Evolutionary conservation across 805 yeast species (phyloP), one percentile per base, ranked within the genome.

Genomic region (Blastobotrys parvus): DNA sequence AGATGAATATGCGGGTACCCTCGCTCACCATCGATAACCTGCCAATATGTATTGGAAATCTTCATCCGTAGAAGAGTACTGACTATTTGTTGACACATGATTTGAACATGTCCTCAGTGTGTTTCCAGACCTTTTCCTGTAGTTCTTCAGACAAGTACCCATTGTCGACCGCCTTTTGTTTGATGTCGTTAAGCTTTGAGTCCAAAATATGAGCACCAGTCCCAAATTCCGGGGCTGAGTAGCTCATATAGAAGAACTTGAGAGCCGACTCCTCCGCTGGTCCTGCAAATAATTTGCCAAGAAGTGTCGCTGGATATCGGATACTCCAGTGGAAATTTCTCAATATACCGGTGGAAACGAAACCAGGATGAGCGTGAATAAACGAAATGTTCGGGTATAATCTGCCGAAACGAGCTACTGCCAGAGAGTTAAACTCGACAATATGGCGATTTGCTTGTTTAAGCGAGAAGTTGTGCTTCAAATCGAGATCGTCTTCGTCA

Each of bases 321-420:
- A 41, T 35, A 33, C 38, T 43, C 54, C 52, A 52, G 16, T 56
- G 58, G 22, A 55, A 38, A n/a, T 43, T 42, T 6, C 53, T 22
- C n/a, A 31, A 32, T 33, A 49, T 43, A n/a, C 49, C 47, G 3
- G 60, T 54, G 3, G 38, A 40, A 17, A 56, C 58, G 6, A 50
- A n/a, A n/a, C 60, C 60, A 3, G 60, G 60, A 34, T 45, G 49
- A 11, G 45, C 48, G 43, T 56, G 60, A 15, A 43, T 38, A 41
- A 56, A 56, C 2, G 48, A 20, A 7, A 55, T 37, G 15, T 46
- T 33, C 10, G 60, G 60, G 44, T 56, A 49, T 3, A 35, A 33
- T 17, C 43, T 25, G 16, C 52, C 50, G 34, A 56, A 51, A 19
- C 45, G 38, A 38, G 37, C n/a, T 7, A 42, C 46, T 2, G 58